Evolutionary conservation across 2,329 filamentous ascomycete species (phyloP).

Genomic region (Trichoderma sp.): DNA sequence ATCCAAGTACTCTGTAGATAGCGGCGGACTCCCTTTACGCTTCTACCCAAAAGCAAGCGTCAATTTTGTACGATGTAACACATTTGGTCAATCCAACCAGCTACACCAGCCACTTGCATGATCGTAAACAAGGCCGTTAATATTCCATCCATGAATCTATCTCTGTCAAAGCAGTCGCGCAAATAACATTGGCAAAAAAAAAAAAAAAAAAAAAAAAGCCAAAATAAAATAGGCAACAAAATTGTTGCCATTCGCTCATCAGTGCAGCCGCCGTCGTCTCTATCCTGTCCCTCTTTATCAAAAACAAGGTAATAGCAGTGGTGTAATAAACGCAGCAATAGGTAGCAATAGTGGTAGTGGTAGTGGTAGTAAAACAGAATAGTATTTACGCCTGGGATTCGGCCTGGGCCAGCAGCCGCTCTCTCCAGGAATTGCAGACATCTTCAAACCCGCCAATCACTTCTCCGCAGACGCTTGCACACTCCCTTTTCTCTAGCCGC

Average conservation of each 20-base stretch:
- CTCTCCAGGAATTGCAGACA: slow-evolving; percentile 82
- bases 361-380: background rate
- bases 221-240: background rate
- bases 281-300: slow-evolving; percentile 7
- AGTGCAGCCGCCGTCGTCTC: slow-evolving; percentile 21
- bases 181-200: background rate
- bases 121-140: background rate
- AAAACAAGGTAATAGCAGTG: background rate
- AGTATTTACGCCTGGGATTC: slow-evolving; percentile 46
- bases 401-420: slow-evolving; percentile 69
- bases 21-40: background rate
- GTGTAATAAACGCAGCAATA: background rate
- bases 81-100: background rate
- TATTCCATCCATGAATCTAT: slow-evolving; percentile 5
- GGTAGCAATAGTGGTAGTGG: background rate
- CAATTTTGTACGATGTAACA: no score
- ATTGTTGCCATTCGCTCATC: slow-evolving; percentile 21
- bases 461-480: slow-evolving; percentile 78
- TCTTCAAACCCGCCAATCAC: slow-evolving; percentile 92
- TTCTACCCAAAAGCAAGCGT: background rate
- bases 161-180: background rate
- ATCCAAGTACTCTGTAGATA: background rate
- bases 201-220: no score
- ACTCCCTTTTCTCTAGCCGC: slow-evolving; percentile 74
- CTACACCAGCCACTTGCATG: background rate